These are phyloP conservation scores for Marasmius tenuissimus DNA, from an alignment of 1,284 basidiomycete species.

Conservation along the genomic window DNA sequence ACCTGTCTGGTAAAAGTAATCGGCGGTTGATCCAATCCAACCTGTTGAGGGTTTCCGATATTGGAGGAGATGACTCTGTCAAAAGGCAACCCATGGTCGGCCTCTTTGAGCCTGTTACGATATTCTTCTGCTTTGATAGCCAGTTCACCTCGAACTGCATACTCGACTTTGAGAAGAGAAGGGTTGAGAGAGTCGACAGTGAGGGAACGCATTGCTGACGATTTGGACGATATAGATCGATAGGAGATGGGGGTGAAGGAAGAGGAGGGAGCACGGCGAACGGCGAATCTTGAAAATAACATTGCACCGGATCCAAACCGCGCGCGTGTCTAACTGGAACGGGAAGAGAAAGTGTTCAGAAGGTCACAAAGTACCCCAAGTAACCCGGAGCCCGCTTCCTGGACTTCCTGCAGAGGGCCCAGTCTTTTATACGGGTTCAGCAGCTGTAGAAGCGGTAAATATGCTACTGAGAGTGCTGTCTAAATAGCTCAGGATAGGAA, in stretches of 20 bases:
- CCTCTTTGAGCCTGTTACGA: slow-evolving; percentile 63
- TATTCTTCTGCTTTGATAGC: slow-evolving; percentile 92
- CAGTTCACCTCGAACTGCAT: slow-evolving; percentile 96
- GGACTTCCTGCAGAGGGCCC: not conserved
- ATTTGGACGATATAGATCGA: slow-evolving; percentile 1
- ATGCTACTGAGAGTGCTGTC: not conserved
- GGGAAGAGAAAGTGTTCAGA: too few species aligned
- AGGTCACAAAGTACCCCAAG: not conserved
- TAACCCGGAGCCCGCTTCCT: not conserved
- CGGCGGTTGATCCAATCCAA: slow-evolving; percentile 89
- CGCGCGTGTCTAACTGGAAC: too few species aligned
- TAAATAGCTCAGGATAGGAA: not conserved
- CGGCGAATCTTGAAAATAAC: not conserved
- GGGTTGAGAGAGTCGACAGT: slow-evolving; percentile 77
- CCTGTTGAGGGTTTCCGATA: slow-evolving; percentile 98
- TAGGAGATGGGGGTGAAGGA: slow-evolving; percentile 1
- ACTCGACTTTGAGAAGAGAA: slow-evolving; percentile 85
- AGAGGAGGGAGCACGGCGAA: not conserved
- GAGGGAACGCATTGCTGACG: slow-evolving; percentile 52
- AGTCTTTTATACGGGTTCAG: not conserved
- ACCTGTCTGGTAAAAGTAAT: slow-evolving; percentile 95
- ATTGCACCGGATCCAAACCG: not conserved
- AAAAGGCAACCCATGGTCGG: slow-evolving; percentile 74
- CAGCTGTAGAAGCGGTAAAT: not conserved
- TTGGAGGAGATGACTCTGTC: slow-evolving; percentile 91